phyloP scores from a whole-genome alignment of 2,329 filamentous ascomycete genomes.

The Aspergillus sojae region DNA sequence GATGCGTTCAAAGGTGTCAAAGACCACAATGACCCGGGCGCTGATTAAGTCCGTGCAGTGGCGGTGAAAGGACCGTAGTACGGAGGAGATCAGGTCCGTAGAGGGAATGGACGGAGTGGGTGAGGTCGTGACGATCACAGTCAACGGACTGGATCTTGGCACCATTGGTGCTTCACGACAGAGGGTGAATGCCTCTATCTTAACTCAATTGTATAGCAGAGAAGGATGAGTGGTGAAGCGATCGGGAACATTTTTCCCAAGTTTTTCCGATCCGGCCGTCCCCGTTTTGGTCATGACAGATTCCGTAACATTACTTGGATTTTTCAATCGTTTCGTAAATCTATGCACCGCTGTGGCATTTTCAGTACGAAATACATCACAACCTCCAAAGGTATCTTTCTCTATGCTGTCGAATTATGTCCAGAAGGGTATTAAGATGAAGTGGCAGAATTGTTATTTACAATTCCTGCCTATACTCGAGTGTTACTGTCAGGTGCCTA shows the following conservation, averaged over 20 bases:
- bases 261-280: neutral
- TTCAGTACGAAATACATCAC: too few species aligned
- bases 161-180: slow-evolving; percentile 1
- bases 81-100: slow-evolving; percentile 9
- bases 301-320: too few species aligned
- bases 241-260: neutral
- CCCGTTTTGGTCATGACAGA: neutral
- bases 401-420: too few species aligned
- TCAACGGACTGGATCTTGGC: slow-evolving; percentile 7
- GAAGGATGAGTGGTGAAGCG: neutral
- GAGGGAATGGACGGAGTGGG: slow-evolving; percentile 10
- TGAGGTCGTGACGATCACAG: slow-evolving; percentile 15
- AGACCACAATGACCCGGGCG: slow-evolving; percentile 13
- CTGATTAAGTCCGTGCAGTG: slow-evolving; percentile 6
- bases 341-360: too few species aligned
- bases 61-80: slow-evolving; percentile 8
- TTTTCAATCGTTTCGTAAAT: too few species aligned
- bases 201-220: neutral
- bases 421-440: too few species aligned
- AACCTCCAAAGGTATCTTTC: too few species aligned
- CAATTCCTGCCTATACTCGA: too few species aligned
- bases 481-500: too few species aligned
- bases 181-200: neutral
- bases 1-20: slow-evolving; percentile 13
- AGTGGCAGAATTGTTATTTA: too few species aligned